Evolutionary conservation across 2,329 filamentous ascomycete species (phyloP), one percentile per base, ranked within the genome.

Genomic region (Fusarium protoensiforme): DNA sequence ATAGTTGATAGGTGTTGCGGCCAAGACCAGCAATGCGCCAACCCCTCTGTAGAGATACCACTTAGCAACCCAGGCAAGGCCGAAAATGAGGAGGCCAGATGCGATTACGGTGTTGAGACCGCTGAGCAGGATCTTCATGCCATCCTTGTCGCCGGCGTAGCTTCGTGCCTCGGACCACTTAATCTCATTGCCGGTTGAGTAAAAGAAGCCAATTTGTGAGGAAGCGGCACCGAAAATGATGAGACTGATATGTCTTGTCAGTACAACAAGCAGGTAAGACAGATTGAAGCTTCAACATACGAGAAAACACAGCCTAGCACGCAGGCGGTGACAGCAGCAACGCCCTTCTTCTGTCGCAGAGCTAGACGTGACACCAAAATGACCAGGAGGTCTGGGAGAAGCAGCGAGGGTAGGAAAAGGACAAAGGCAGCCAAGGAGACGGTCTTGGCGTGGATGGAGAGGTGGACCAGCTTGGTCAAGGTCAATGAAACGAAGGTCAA

Each of bases 181-280:
- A 10, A 81, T 65, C 54, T 81, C 78, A 33, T 79, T 79, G 16
- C 79, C 79, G 0, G 80, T 80, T 20, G 78, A 68, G 64, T 75
- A 79, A 58, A 73, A 81, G 74, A 81, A 81, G 35, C 80, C 79
- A 18, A 80, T 61, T 29, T 81, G 79, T 5, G 79, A 80, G 2
- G 80, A 73, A 43, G 80, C 80, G 10, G 78, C 80, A 46, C 72
- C 75, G 6, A 79, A 58, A 2, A 79, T 75, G 16, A 81, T 64
- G 57, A 79, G 48, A 57, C 80, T 81, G 46, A 20, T 18, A 16
- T 16, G 10, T 11, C 4, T 11, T 24, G 33, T 75, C 51, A 75
- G 67, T 53, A 31, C 5, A 5, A 10, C 20, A 7, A 0, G 14
- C 18, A 41, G 7, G 35, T 11, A n/a, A 36, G 48, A 11, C 20